phyloP scores from a whole-genome alignment of 2,329 filamentous ascomycete genomes.

The Exophiala xenobiotica region DNA sequence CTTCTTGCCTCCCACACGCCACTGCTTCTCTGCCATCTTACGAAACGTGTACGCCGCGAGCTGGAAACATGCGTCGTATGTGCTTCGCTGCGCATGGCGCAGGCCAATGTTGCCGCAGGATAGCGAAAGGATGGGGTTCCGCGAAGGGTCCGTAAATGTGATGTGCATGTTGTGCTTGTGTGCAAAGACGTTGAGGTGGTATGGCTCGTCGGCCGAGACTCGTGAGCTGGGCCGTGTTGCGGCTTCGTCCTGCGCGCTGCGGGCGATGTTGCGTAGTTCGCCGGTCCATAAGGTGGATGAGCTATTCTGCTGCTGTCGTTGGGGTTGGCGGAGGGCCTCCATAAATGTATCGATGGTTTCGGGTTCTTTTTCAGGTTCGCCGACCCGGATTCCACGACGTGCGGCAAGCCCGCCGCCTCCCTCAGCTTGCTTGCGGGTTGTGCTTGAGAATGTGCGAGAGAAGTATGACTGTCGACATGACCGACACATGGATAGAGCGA shows the following conservation, averaged over 20 bases:
- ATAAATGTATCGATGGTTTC: conserved; percentile 6
- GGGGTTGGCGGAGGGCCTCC: conserved; percentile 7
- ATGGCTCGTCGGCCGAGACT: conserved; percentile 54
- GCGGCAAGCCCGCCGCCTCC: conserved; percentile 8
- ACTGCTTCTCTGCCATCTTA: conserved; percentile 77
- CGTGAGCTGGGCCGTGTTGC: conserved; percentile 12
- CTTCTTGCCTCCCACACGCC: conserved; percentile 70
- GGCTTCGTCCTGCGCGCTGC: conserved; percentile 19
- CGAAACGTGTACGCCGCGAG: conserved; percentile 79
- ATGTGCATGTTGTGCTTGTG: conserved; percentile 96
- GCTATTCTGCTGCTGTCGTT: conserved; percentile 1
- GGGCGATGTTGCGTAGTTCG: conserved; percentile 13
- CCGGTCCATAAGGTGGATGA: conserved; percentile 3
- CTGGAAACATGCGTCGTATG: conserved; percentile 92
- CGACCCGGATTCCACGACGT: conserved; percentile 11
- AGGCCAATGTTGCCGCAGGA: conserved; percentile 91
- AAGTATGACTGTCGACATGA: conserved; percentile 18
- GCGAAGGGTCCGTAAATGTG: conserved; percentile 79
- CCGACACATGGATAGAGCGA: conserved; percentile 25
- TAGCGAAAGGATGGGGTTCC: conserved; percentile 74
- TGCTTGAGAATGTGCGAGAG: conserved; percentile 12
- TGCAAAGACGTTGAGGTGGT: conserved; percentile 82
- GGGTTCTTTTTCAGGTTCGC: conserved; percentile 6
- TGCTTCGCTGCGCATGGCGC: conserved; percentile 72
- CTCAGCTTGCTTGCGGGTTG: neutral